Evolutionary conservation across 2,329 filamentous ascomycete genomes (phyloP).

Genomic region (Xylariaceae sp.): DNA sequence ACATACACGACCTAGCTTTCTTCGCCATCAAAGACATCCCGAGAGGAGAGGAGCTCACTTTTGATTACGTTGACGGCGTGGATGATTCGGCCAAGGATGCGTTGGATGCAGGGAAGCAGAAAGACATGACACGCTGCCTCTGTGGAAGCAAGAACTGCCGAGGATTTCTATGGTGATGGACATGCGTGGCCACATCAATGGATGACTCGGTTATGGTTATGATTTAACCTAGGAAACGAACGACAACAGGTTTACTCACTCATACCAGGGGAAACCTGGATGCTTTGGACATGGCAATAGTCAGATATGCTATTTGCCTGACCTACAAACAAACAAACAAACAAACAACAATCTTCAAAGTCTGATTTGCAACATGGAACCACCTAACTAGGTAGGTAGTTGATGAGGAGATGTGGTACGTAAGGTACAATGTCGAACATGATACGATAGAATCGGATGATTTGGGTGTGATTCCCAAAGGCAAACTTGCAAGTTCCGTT

Average conservation of each 20-base stretch:
- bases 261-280: background rate
- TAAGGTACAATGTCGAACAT: too few relatives aligned
- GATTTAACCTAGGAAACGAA: too few relatives aligned
- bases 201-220: background rate
- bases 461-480: too few relatives aligned
- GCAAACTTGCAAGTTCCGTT: too few relatives aligned
- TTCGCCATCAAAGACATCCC: slow-evolving; percentile 65
- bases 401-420: too few relatives aligned
- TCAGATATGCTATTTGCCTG: too few relatives aligned
- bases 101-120: slow-evolving; percentile 42
- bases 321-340: too few relatives aligned
- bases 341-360: too few relatives aligned
- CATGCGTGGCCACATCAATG: too few relatives aligned
- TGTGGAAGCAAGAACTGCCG: slow-evolving; percentile 64
- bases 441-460: too few relatives aligned
- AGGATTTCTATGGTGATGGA: slow-evolving; percentile 58
- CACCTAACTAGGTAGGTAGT: too few relatives aligned
- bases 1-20: slow-evolving; percentile 70
- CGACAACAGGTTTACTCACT: background rate
- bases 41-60: slow-evolving; percentile 65
- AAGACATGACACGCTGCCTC: slow-evolving; percentile 52
- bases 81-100: slow-evolving; percentile 45
- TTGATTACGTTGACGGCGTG: slow-evolving; percentile 69
- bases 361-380: too few relatives aligned
- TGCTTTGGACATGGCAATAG: background rate